Evolutionary conservation across 345 rosid species (phyloP), one percentile per base, ranked within the genome.

Genomic region (Brassica carinata): DNA sequence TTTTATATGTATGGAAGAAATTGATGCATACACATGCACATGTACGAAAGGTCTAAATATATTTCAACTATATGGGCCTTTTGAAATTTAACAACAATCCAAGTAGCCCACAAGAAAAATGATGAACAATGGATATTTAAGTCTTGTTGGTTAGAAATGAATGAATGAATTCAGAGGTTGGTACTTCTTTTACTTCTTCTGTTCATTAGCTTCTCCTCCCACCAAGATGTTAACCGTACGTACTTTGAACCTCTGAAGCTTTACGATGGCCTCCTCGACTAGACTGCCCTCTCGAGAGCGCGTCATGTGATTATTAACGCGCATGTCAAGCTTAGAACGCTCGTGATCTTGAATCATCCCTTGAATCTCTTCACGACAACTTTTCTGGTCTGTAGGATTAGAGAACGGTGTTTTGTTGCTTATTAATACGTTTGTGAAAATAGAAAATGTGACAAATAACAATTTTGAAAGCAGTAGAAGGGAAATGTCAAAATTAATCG

Each of bases 191-290:
- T 59, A 74, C 74, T 79, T 74, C 74, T 79, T 67, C 30, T 4
- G 27, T 61, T 68, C 75, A 0, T 61, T 74, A 79, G 10, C 77
- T 8, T 74, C 74, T 79, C 64, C 83, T 14, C 78, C 75, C 70
- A 79, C 83, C 74, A 73, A 45, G 19, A 74, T 40, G 11, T 59
- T 76, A 65, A 75, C 80, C 1, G 83, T 83, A 30, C 85, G 45
- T 58, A 83, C 38, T 83, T 83, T 83, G 77, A 83, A 83, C 65
- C 85, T 76, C 61, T 66, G 71, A 66, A 83, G 80, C 85, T 83
- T 83, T 4, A 61, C 70, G 0, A 2, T 8, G n/a, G 33, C 17
- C 7, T 74, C 77, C 15, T 75, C 74, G 9, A 34, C 61, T 9
- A 62, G 61, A 70, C 74, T 71, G 29, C 82, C 72, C 15, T 77